These are phyloP conservation scores for Yamadazyma blattariae DNA, from an alignment of 1,139 yeast species.

Conservation along the genomic window DNA sequence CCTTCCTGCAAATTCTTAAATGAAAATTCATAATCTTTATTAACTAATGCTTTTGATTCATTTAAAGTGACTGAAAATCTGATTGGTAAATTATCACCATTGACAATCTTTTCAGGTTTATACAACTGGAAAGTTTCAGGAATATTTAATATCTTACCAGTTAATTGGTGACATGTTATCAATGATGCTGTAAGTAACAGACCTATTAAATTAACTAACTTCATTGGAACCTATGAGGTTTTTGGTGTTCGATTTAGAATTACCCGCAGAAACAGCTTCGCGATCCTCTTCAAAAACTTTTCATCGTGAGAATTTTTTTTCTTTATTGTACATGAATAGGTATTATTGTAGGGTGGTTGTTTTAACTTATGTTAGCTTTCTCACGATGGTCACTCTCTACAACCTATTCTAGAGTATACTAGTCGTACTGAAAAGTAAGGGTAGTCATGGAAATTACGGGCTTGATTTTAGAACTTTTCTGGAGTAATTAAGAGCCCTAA, in stretches of 20 bases:
- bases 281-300: conserved; percentile 9
- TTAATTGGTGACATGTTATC: neutral
- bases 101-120: conserved; percentile 22
- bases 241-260: neutral
- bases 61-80: conserved; percentile 31
- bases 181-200: too few relatives aligned
- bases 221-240: too few relatives aligned
- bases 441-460: conserved; percentile 47
- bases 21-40: conserved; percentile 24
- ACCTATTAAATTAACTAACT: neutral
- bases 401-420: conserved; percentile 50
- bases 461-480: conserved; percentile 22
- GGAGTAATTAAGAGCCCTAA: conserved; percentile 3
- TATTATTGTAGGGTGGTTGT: conserved; percentile 53
- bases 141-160: conserved; percentile 21
- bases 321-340: conserved; percentile 50
- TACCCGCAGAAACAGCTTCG: neutral
- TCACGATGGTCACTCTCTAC: conserved; percentile 52
- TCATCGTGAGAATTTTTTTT: conserved; percentile 3
- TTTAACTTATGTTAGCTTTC: conserved; percentile 18
- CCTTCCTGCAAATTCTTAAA: conserved; percentile 28
- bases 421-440: conserved; percentile 20
- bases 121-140: conserved; percentile 16
- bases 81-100: conserved; percentile 36
- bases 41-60: conserved; percentile 17